Evolutionary conservation across 2,329 filamentous ascomycete genomes (phyloP), one percentile per base, ranked within the genome.

Genomic region (Pyricularia pennisetigena): DNA sequence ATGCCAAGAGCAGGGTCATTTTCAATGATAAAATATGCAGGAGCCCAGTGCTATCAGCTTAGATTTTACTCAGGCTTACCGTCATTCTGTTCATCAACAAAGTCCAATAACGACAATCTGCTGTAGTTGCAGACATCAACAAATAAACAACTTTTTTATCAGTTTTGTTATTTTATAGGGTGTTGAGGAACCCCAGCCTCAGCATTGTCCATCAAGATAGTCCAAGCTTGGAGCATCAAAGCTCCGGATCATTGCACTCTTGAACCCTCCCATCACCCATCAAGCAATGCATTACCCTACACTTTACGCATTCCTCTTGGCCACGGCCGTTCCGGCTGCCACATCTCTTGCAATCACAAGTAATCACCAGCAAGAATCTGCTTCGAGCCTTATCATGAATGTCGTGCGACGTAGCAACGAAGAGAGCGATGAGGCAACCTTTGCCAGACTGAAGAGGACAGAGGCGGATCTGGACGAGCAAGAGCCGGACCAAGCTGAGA

Each of bases 381-480:
- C 23, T 29, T 29, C 12, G 29, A n/a, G 32, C 20, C 12, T 26
- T 9, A 7, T 54, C 29, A 26, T 24, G 20, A 14, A 64, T 6
- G 24, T 64, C 20, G 16, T 20, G 14, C 49, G 57, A 9, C 57
- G 66, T 29, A 20, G 26, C 20, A 30, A n/a, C 57, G 57, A 62
- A n/a, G 54, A 62, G 29, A 30, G 26, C 54, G 57, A 67, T 30
- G 57, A 24, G n/a, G 14, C 54, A 29, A 29, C 57, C 2, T 54
- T 61, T 23, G 54, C 35, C 7, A 59, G 24, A 8, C 57, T 67
- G n/a, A 69, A 12, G 65, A 67, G 23, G 26, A 71, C 16, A 3
- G 54, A 67, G n/a, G 32, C n/a, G 26, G 74, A 74, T 30, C 70
- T 73, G 63, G 73, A 73, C 4, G 69, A 74, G 4, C 69, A 69